phyloP scores from a whole-genome alignment of 371 early-diverging fungal genomes.

The Syncephalastrum monosporum region DNA sequence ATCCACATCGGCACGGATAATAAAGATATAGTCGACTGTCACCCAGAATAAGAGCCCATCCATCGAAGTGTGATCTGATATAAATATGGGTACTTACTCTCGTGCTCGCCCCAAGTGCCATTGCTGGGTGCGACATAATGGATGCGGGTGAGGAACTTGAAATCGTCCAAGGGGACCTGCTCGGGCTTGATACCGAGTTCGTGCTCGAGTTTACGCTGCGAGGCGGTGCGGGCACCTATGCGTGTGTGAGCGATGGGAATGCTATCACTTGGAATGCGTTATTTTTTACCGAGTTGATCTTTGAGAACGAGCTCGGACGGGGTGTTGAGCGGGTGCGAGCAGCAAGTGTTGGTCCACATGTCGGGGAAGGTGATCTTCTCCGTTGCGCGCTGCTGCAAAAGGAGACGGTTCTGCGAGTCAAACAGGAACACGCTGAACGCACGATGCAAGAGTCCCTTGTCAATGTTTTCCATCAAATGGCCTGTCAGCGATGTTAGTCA shows the following conservation, averaged over 20 bases:
- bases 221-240: conserved; percentile 50
- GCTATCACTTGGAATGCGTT: no score
- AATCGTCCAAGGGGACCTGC: conserved; percentile 77
- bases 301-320: conserved; percentile 80
- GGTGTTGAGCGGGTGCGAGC: conserved; percentile 91
- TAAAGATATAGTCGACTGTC: conserved; percentile 87
- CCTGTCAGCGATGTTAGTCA: conserved; percentile 39
- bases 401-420: conserved; percentile 72
- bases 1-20: conserved; percentile 72
- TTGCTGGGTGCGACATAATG: conserved; percentile 94
- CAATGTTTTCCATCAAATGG: conserved; percentile 88
- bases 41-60: not conserved
- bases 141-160: conserved; percentile 89
- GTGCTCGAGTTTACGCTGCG: conserved; percentile 90
- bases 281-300: conserved; percentile 68
- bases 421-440: conserved; percentile 97
- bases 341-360: conserved; percentile 97
- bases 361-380: conserved; percentile 98
- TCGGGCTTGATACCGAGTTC: conserved; percentile 89
- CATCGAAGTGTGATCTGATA: no score
- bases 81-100: conserved; percentile 50
- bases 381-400: conserved; percentile 91
- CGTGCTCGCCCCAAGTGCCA: conserved; percentile 97
- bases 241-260: not conserved
- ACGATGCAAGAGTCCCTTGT: conserved; percentile 87